phyloP scores from a whole-genome alignment of 352 stramenopile species.

The Phytophthora melonis region DNA sequence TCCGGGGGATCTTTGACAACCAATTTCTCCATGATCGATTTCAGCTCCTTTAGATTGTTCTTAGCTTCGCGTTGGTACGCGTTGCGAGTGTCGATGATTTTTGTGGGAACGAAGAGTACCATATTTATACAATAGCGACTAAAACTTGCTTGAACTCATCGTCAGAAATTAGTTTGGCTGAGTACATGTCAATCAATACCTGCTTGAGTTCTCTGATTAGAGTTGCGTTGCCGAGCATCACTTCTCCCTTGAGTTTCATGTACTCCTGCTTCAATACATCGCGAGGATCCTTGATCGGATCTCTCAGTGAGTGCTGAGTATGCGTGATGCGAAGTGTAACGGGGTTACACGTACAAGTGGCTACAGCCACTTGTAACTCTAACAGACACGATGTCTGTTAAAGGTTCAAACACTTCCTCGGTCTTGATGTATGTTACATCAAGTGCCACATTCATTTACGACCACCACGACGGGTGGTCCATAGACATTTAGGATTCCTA shows the following conservation, averaged over 20 bases:
- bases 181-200: not conserved
- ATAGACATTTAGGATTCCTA: too few relatives aligned
- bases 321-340: not conserved
- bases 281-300: not conserved
- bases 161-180: not conserved
- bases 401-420: too few relatives aligned
- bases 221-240: not conserved
- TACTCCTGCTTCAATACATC: slow-evolving; percentile 1
- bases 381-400: too few relatives aligned
- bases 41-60: not conserved
- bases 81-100: not conserved
- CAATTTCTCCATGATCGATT: not conserved
- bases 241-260: not conserved
- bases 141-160: not conserved
- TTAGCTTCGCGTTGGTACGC: not conserved
- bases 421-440: too few relatives aligned
- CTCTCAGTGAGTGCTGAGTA: not conserved
- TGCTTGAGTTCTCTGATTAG: not conserved
- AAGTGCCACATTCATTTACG: too few relatives aligned
- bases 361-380: too few relatives aligned
- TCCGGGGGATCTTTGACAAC: not conserved
- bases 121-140: not conserved
- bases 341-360: too few relatives aligned
- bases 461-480: too few relatives aligned
- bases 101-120: not conserved